These are phyloP conservation scores for Plantago lanceolata DNA, from an alignment of 305 asterid genomes.

Conservation along the genomic window DNA sequence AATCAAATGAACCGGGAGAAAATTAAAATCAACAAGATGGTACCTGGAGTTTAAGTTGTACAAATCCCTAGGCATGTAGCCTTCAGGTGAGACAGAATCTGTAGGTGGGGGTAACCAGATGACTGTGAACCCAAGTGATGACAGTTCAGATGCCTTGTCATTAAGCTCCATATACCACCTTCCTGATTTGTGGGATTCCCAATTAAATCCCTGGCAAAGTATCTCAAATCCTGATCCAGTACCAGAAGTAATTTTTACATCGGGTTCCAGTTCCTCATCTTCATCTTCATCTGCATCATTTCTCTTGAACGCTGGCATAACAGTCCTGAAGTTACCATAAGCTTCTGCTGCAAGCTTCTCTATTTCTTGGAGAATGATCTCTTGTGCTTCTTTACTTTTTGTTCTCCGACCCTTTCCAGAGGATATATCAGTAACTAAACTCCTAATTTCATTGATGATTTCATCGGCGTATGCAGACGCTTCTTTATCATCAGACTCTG, in stretches of 20 bases:
- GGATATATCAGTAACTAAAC: conserved; percentile 64
- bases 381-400: conserved; percentile 61
- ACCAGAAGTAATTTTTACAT: conserved; percentile 57
- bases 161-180: conserved; percentile 77
- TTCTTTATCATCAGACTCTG: conserved; percentile 21
- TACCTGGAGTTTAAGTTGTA: conserved; percentile 94
- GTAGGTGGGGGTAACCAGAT: conserved; percentile 98
- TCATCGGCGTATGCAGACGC: conserved; percentile 49
- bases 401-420: conserved; percentile 53
- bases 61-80: conserved; percentile 92
- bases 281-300: conserved; percentile 37
- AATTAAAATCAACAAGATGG: conserved; percentile 1
- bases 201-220: conserved; percentile 87
- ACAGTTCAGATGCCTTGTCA: conserved; percentile 60
- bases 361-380: conserved; percentile 85
- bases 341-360: conserved; percentile 99
- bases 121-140: conserved; percentile 78
- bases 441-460: conserved; percentile 70
- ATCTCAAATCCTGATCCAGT: conserved; percentile 88
- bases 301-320: conserved; percentile 45
- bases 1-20: no score
- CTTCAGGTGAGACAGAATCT: conserved; percentile 92
- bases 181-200: conserved; percentile 97
- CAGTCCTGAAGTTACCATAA: conserved; percentile 72
- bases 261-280: conserved; percentile 36